Evolutionary conservation across 164 flowering plant species (phyloP).

Genomic region (Nymphaea colorata): DNA sequence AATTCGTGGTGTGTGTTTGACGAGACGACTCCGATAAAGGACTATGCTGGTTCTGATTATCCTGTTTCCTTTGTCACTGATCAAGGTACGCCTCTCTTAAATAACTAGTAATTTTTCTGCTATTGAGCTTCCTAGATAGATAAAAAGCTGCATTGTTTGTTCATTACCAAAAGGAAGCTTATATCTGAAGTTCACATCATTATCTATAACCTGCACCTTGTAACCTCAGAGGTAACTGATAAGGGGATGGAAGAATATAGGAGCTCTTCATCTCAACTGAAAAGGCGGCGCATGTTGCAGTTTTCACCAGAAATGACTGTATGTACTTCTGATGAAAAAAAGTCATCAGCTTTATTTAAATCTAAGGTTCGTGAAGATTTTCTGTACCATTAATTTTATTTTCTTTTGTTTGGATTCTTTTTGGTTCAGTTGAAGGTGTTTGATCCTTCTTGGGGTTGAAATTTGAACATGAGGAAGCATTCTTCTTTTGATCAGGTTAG

Average conservation of each 20-base stretch:
- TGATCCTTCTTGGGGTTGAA: not conserved
- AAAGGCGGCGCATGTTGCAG: constrained; percentile 76
- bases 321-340: constrained; percentile 22
- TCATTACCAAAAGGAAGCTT: not conserved
- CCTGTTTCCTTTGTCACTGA: constrained; percentile 11
- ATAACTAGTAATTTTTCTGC: not conserved
- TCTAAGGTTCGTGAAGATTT: constrained; percentile 34
- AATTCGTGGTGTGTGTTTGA: constrained; percentile 50
- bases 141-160: not conserved
- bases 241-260: constrained; percentile 31
- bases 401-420: not conserved
- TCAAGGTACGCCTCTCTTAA: not conserved
- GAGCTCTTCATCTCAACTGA: constrained; percentile 39
- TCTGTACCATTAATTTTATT: not conserved
- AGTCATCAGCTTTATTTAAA: constrained; percentile 29
- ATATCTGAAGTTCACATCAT: not conserved
- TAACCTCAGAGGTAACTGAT: not conserved
- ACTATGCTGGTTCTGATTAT: constrained; percentile 58
- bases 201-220: not conserved
- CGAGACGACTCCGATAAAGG: constrained; percentile 72
- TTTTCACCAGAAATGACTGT: constrained; percentile 29
- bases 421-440: not conserved
- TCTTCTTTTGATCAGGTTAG: constrained; percentile 27
- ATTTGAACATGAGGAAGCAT: too few relatives aligned
- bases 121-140: not conserved